Evolutionary conservation across 106 monocot genomes (phyloP), one percentile per base, ranked within the genome.

Genomic region (Acorus calamus): DNA sequence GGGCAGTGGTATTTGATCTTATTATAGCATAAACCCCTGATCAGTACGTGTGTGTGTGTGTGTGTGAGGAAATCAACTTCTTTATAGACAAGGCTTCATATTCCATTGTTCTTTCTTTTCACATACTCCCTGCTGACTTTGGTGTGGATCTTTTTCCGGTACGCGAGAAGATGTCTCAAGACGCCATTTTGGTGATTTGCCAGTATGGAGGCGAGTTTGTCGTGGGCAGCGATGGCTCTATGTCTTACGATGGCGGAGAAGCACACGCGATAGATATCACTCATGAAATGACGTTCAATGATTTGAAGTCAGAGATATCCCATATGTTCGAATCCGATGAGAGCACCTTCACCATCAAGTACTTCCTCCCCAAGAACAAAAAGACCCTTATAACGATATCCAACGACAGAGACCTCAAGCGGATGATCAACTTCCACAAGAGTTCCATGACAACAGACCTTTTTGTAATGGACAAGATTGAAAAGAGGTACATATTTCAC

Each of bases 231-330:
- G 96, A 96, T 74, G 96, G 96, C 44, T 77, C 82, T 6, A 54
- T 96, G 76, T 72, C 74, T 46, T 96, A 87, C 48, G 55, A 47
- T 70, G 94, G 94, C 12, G 94, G 94, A 55, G 94, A 96, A 67
- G 94, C 96, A 7, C 91, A 96, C 74, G 96, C 85, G 6, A 84
- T 96, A 8, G 91, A 85, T 63, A 83, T 96, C 28, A 78, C 79
- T 7, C 79, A 70, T 47, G 79, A 75, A 46, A 85, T 78, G 79
- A 56, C 71, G 53, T 74, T 96, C 28, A 55, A 65, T 61, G 85
- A 87, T 68, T 66, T 96, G 3, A 71, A 80, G 46, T 62, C 79
- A 7, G 96, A 96, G 80, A 84, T 96, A 69, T 73, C 87, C 4
- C 75, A 75, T 50, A 91, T 91, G 74, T 91, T 96, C 56, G 77